Evolutionary conservation across 345 rosid species (phyloP).

Genomic region (Salix koriyanagi): DNA sequence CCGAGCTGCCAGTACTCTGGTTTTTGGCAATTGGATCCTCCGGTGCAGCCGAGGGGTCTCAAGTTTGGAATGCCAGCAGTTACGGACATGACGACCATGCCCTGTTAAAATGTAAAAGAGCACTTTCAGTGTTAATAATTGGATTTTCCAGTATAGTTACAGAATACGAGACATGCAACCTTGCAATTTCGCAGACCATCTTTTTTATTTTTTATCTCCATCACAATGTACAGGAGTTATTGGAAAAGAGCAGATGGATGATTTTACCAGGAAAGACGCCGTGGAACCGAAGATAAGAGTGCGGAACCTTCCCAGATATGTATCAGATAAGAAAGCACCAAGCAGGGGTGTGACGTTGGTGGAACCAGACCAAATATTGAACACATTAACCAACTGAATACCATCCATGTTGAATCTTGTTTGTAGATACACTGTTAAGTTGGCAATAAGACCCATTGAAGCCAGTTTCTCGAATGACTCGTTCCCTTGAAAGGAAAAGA

Average conservation of each 20-base stretch:
- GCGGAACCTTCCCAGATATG: conserved; percentile 51
- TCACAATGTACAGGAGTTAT: neutral
- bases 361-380: conserved; percentile 55
- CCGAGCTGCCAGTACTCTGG: conserved; percentile 49
- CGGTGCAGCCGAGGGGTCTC: conserved; percentile 44
- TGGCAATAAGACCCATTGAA: conserved; percentile 58
- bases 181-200: neutral
- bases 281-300: conserved; percentile 57
- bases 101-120: conserved; percentile 27
- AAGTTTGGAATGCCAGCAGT: conserved; percentile 41
- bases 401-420: conserved; percentile 55
- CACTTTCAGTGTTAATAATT: neutral
- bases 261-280: conserved; percentile 46
- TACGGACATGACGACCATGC: conserved; percentile 55
- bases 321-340: conserved; percentile 67
- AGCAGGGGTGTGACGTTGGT: conserved; percentile 48
- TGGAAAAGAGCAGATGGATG: neutral
- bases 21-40: conserved; percentile 21
- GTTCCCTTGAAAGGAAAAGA: conserved; percentile 37
- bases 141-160: neutral
- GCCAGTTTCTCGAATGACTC: conserved; percentile 76
- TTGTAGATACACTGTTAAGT: conserved; percentile 49
- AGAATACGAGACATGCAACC: neutral
- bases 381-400: conserved; percentile 46
- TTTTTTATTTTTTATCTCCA: neutral